Percentiles rank a stretch among this genome's conserved stretches.
Evolutionary conservation across 2,329 filamentous ascomycete genomes (phyloP).

Genomic region (Xylariaceae sp.): DNA sequence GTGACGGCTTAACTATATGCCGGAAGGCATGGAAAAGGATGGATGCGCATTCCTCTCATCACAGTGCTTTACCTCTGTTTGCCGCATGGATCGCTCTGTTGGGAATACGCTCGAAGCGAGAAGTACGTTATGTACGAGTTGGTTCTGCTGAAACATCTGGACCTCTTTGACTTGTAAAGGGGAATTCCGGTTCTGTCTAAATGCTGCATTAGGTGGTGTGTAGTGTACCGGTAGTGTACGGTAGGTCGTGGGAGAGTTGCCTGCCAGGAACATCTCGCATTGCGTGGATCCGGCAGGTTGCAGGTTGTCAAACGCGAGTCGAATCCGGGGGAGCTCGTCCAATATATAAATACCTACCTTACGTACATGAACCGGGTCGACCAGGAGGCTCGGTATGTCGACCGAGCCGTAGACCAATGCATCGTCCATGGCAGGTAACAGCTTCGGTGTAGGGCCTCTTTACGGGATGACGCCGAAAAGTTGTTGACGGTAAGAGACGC

Average conservation of each 20-base stretch:
- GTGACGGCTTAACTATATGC: neutral
- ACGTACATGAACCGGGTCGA: neutral
- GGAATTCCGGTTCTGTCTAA: too few relatives aligned
- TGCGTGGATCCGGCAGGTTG: neutral
- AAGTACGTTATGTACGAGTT: too few relatives aligned
- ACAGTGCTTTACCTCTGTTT: too few relatives aligned
- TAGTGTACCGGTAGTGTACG: too few relatives aligned
- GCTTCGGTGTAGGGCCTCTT: neutral
- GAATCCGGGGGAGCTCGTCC: conserved; percentile 11
- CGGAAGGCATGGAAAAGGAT: neutral
- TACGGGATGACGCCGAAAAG: neutral
- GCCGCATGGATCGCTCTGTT: too few relatives aligned
- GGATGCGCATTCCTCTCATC: too few relatives aligned
- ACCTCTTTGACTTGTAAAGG: too few relatives aligned
- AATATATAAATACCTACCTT: too few relatives aligned
- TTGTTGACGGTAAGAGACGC: neutral
- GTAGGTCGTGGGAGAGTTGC: neutral
- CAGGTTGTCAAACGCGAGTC: conserved; percentile 1
- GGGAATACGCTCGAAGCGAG: too few relatives aligned
- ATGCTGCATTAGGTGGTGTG: too few relatives aligned
- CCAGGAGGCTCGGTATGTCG: neutral
- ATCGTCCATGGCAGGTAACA: neutral
- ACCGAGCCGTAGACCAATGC: neutral
- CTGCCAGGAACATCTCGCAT: neutral
- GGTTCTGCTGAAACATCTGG: too few relatives aligned